Evolutionary conservation across 306 rosid species (phyloP).

Genomic region (Cercis canadensis): DNA sequence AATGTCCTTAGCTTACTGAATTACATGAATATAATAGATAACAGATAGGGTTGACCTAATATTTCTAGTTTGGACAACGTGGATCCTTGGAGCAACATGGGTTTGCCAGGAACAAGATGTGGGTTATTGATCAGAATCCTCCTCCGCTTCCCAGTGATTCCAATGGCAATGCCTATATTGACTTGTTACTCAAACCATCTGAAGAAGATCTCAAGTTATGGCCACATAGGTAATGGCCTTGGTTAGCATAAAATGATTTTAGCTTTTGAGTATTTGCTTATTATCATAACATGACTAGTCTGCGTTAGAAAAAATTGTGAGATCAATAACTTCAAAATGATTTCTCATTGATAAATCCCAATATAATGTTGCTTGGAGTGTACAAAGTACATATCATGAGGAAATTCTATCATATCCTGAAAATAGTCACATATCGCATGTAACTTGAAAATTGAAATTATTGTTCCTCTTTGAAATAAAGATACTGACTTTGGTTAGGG

Average conservation of each 20-base stretch:
- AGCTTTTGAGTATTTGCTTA: no score
- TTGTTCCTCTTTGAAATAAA: background rate
- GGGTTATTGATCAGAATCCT: conserved; percentile 73
- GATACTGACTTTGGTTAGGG: background rate
- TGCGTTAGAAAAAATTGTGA: no score
- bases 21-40: conserved; percentile 1
- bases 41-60: background rate
- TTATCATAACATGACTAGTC: no score
- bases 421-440: no score
- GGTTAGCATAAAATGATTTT: no score
- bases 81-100: conserved; percentile 87
- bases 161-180: conserved; percentile 57
- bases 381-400: background rate
- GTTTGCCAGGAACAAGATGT: conserved; percentile 80
- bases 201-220: conserved; percentile 81
- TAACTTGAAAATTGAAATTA: background rate
- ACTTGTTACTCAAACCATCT: conserved; percentile 77
- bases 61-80: conserved; percentile 67
- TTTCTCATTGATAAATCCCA: background rate
- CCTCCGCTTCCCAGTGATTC: conserved; percentile 65
- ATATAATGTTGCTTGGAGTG: background rate
- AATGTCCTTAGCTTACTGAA: background rate
- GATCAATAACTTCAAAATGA: no score
- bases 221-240: conserved; percentile 69
- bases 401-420: background rate